phyloP scores from a whole-genome alignment of 352 stramenopile species.

The Pythium sp. region DNA sequence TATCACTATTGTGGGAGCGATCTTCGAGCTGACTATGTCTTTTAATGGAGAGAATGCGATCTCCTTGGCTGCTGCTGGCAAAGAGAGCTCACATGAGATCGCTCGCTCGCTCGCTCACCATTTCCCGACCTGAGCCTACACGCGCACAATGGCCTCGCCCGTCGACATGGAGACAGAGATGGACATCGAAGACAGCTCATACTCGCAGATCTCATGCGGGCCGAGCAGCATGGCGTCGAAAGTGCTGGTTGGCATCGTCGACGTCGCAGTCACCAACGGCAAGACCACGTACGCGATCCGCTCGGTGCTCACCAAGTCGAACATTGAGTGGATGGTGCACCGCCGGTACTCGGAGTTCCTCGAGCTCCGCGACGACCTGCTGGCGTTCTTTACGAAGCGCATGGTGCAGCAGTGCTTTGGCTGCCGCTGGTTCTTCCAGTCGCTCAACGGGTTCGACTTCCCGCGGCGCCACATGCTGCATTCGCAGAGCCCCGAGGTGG shows the following conservation, averaged over 20 bases:
- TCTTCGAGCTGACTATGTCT: not conserved
- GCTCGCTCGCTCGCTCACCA: not conserved
- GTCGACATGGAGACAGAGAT: not conserved
- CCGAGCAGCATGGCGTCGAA: conserved; percentile 47
- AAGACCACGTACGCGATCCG: conserved; percentile 51
- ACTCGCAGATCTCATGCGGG: conserved; percentile 54
- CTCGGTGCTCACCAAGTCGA: conserved; percentile 33
- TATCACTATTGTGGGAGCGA: not conserved
- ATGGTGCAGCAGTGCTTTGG: conserved; percentile 66
- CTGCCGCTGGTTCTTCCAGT: conserved; percentile 69
- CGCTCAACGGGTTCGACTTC: conserved; percentile 56
- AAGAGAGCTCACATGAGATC: not conserved
- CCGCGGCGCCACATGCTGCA: conserved; percentile 55
- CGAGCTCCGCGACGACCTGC: conserved; percentile 44
- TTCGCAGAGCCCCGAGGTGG: conserved; percentile 40
- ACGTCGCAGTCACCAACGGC: conserved; percentile 14
- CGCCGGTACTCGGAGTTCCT: conserved; percentile 76
- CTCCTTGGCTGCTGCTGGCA: not conserved
- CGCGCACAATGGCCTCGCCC: not conserved
- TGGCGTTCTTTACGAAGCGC: conserved; percentile 40
- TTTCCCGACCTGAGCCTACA: not conserved
- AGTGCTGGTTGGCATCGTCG: conserved; percentile 42
- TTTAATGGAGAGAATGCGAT: not conserved
- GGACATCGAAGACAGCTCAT: conserved; percentile 21
- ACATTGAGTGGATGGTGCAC: conserved; percentile 57